Base-by-base conservation (phyloP, 192 early-diverging fungal species). In the Pilobolus umbonatus region DNA sequence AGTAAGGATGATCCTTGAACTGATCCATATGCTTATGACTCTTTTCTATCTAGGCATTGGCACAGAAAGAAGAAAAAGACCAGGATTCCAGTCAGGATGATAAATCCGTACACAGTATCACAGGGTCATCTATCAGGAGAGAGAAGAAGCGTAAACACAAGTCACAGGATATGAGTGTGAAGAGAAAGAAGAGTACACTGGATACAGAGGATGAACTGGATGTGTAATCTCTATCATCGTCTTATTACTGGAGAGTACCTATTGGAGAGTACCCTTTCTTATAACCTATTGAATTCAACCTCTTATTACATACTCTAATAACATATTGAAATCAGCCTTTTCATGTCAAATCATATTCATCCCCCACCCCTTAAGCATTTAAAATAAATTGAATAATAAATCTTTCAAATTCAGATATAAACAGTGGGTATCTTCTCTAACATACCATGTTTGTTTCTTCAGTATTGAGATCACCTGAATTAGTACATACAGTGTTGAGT, bases 1-100 rank as follows among this genome's bases (percentile, higher is more conserved):
- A 54, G 69, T 72, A 39, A n/a, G n/a, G n/a, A 69, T 14, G 52
- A 35, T 55, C 42, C 5, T 52, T 10, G 11, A 25, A 17, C 10
- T 31, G 9, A 26, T 29, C 14, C 3, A 12, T 40, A 14, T 14
- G 11, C 22, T 34, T 24, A 43, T 34, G 21, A 31, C 36, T 17
- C 31, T 28, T 31, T 8, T 61, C 11, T 30, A 31, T 35, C 24
- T 57, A 69, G 67, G 61, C 67, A 17, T 21, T 69, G 3, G 54
- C 67, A 10, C 51, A 54, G 14, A 69, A 69, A 21, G 60, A 69
- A 36, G 61, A 69, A 31, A 55, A 57, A 40, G 62, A 64, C 11
- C 56, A 57, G n/a, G 56, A 62, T n/a, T 68, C 66, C 12, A 61
- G 61, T 5, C 67, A 69, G 32, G 56, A 69, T 45, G 57, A 63